Base-by-base conservation (phyloP, 306 rosid genomes). In the Arachis hypogaea region DNA sequence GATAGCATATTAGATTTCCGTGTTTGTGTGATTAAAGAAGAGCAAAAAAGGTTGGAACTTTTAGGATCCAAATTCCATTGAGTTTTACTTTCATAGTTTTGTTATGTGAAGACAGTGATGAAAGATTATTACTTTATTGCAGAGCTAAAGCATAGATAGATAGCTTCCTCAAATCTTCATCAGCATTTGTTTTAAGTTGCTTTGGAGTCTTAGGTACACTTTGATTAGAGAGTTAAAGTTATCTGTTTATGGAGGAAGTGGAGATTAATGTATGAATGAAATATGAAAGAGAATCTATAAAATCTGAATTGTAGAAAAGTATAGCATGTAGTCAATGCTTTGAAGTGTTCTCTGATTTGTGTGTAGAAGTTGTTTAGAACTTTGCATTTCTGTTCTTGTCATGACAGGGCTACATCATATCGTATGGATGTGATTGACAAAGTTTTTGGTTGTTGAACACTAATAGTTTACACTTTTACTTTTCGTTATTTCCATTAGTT, bases 131-230 rank as follows among this genome's bases (percentile, higher is more conserved):
- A 42, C 66, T 5, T 38, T 44, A 9, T 60, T 62, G 41, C 54
- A 63, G 12, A 63, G 69, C 52, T 43, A 36, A 14, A 63, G 49
- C 42, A 62, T 62, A n/a, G 49, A n/a, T 40, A 62, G 38, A 29
- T 11, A 41, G 49, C 18, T 62, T 40, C 3, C 67, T 41, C 6
- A 38, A 38, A 36, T 36, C 9, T 11, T 60, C 44, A 38, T 38
- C 22, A 14, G 8, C 67, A 3, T 61, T 11, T 61, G 18, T 36
- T 5, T 61, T 33, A 11, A 46, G 66, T 38, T 38, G 16, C 43
- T 29, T 29, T 59, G 29, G n/a, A 29, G 7, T 4, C 14, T 59
- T 29, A 41, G 7, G 18, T 16, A 42, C n/a, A 42, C 7, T 63
- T 2, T 11, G 46, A 14, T 43, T 41, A 14, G 50, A 63, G 50